Base-by-base conservation (phyloP, 1,139 yeast genomes). In the Suhomyces bokatorum region DNA sequence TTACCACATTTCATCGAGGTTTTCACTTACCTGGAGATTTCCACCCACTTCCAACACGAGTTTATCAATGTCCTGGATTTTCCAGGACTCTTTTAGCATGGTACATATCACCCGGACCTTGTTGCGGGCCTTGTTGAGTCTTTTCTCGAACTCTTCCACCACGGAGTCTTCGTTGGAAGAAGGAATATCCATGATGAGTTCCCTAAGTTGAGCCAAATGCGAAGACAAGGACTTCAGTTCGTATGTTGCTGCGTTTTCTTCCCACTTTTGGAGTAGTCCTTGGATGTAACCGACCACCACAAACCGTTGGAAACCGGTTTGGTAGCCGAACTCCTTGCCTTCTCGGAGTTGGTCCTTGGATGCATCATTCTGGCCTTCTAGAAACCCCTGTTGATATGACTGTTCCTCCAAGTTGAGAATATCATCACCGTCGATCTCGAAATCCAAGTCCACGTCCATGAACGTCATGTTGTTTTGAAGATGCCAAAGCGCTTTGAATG, bases 321-420 rank as follows among this genome's bases (percentile, higher is more conserved):
- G 95, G 42, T 85, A 73, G 0, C 96, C 96, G 56, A 77, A 85
- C 52, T 85, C 87, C 53, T 81, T 82, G 2, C 96, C 96, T 60
- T 87, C 95, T 1, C 74, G 51, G 43, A 66, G 69, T 38, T 77
- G 79, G 35, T 70, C 67, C 37, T 54, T 56, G 0, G 77, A 64
- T 1, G 75, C 68, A 39, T 69, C 72, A 11, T 61, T 60, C 46
- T 70, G 72, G 2, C 93, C 91, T 36, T 83, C 84, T 41, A 62
- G 57, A 40, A 70, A 70, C 0, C 96, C 96, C 49, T 79, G 79
- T 12, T 74, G 60, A 58, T 85, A 87, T 59, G 74, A 82, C 60
- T 74, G 65, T 34, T 79, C 75, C 54, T 82, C 87, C 17, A 80
- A 58, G 48, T 77, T 70, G 32, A 81, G 62, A n/a, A 78, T 67